These are phyloP conservation scores for Eucalyptus cladocalyx DNA, from an alignment of 345 rosid species.

Conservation along the genomic window DNA sequence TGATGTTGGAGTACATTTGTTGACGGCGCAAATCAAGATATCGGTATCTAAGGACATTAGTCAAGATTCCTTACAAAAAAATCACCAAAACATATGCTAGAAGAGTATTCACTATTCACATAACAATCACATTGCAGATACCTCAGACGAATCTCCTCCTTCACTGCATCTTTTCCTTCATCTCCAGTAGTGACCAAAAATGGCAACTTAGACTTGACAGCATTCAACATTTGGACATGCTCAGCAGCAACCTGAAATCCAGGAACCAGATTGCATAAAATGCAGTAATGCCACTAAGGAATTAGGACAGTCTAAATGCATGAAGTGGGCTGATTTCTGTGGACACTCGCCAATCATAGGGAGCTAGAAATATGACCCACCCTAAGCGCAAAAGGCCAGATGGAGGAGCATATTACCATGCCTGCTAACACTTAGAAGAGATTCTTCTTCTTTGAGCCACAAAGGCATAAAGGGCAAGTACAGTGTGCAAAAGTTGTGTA, in stretches of 20 bases:
- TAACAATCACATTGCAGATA: not conserved
- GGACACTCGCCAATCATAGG: not conserved
- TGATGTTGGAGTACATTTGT: constrained; percentile 70
- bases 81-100: not conserved
- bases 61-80: not conserved
- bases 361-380: not conserved
- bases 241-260: constrained; percentile 60
- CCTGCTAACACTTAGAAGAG: not conserved
- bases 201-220: constrained; percentile 77
- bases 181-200: constrained; percentile 74
- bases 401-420: not conserved
- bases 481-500: not conserved
- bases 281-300: not conserved
- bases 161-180: constrained; percentile 62
- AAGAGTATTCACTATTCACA: not conserved
- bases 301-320: not conserved
- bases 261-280: not conserved
- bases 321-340: not conserved
- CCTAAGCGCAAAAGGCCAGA: not conserved
- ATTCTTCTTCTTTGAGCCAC: not conserved
- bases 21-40: constrained; percentile 91
- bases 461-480: not conserved
- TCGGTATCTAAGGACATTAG: constrained; percentile 42
- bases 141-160: constrained; percentile 94
- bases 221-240: constrained; percentile 72